Conservation (phyloP, 495 filamentous ascomycete genomes). For the Daldinia bambusicola region DNA sequence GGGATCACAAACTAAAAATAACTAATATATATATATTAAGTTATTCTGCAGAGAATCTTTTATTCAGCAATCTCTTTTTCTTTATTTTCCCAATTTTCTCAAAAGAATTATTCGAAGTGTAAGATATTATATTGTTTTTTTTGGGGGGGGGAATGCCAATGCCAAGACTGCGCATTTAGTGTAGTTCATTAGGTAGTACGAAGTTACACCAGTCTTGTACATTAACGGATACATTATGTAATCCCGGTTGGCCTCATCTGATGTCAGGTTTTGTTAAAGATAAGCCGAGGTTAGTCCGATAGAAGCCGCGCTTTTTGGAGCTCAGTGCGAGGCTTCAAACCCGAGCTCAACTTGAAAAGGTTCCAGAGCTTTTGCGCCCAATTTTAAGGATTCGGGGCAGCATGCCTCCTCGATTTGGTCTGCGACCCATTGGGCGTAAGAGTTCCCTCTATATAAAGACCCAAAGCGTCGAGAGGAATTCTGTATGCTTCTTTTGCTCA, state of each 20-base stretch:
- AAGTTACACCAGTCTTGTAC: no score
- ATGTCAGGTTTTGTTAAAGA: not conserved
- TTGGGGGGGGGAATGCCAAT: no score
- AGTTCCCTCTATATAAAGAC: constrained; percentile 13
- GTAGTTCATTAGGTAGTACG: no score
- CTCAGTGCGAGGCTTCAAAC: not conserved
- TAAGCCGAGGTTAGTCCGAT: constrained; percentile 31
- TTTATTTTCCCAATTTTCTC: no score
- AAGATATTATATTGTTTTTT: no score
- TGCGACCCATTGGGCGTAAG: constrained; percentile 42
- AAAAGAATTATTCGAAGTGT: no score
- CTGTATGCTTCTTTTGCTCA: constrained; percentile 58
- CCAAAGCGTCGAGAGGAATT: constrained; percentile 24
- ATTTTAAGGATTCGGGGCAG: constrained; percentile 20
- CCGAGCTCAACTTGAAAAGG: constrained; percentile 12
- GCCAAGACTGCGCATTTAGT: no score
- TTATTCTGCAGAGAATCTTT: no score
- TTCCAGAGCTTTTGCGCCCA: constrained; percentile 16
- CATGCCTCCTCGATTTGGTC: constrained; percentile 51
- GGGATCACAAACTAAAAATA: no score
- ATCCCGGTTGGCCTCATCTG: not conserved
- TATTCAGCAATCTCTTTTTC: no score
- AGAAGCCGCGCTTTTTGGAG: constrained; percentile 7
- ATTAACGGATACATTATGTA: no score
- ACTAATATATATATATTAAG: no score